These are phyloP conservation scores for Sclerospora graminicola DNA, from an alignment of 352 stramenopile genomes.

Conservation along the genomic window DNA sequence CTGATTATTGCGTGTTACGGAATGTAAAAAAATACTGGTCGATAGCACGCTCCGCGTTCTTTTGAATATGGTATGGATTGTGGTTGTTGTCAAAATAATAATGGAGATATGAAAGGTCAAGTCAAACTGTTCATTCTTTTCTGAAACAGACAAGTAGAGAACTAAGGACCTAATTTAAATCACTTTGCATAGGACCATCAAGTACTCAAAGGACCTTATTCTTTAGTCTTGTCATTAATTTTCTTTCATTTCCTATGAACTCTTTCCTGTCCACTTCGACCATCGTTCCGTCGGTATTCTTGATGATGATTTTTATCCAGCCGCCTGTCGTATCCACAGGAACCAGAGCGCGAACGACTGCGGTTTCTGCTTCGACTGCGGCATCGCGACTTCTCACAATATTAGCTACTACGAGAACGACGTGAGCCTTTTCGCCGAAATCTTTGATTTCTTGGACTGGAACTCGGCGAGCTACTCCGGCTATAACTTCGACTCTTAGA, in stretches of 20 bases:
- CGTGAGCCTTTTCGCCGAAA: slow-evolving; percentile 18
- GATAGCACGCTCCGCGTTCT: too few species aligned
- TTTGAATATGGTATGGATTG: too few species aligned
- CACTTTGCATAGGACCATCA: too few species aligned
- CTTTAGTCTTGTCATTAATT: slow-evolving; percentile 50
- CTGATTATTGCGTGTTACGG: too few species aligned
- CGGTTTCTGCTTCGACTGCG: slow-evolving; percentile 10
- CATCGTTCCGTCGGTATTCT: slow-evolving; percentile 4
- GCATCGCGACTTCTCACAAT: slow-evolving; percentile 5
- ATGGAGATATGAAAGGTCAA: too few species aligned
- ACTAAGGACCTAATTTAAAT: too few species aligned
- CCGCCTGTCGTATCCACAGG: slow-evolving; percentile 5
- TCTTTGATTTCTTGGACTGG: slow-evolving; percentile 15
- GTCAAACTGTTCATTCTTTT: too few species aligned
- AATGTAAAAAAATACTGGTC: too few species aligned
- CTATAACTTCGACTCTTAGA: slow-evolving; percentile 17
- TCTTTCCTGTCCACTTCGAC: background rate
- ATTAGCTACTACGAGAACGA: slow-evolving; percentile 12
- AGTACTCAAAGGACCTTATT: too few species aligned
- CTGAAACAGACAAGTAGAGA: too few species aligned
- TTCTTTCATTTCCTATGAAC: slow-evolving; percentile 8
- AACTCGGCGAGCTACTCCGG: slow-evolving; percentile 29
- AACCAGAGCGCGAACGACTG: slow-evolving; percentile 11
- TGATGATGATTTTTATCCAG: slow-evolving; percentile 4
- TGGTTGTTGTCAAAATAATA: too few species aligned